These are phyloP conservation scores for Diplogelasinospora grovesii DNA, from an alignment of 495 filamentous ascomycete genomes.

Conservation along the genomic window DNA sequence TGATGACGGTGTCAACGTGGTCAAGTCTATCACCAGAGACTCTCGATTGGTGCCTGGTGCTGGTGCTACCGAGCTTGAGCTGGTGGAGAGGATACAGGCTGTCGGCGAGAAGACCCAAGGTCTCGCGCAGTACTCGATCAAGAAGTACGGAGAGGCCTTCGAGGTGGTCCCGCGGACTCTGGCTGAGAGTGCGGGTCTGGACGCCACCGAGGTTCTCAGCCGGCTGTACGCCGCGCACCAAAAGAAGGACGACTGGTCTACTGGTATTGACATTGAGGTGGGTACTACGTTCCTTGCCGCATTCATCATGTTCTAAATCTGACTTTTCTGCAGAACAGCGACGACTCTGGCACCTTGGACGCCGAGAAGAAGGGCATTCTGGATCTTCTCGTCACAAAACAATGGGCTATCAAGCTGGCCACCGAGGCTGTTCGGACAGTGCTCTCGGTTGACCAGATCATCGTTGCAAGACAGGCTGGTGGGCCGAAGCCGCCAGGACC, in stretches of 20 bases:
- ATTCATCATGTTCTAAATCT: background rate
- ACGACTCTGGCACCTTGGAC: conserved; percentile 75
- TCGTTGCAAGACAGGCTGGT: conserved; percentile 94
- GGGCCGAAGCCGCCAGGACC: conserved; percentile 94
- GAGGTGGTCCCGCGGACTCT: conserved; percentile 92
- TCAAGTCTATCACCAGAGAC: conserved; percentile 96
- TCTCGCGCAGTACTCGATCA: conserved; percentile 88
- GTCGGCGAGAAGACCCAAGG: conserved; percentile 89
- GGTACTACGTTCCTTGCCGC: conserved; percentile 5
- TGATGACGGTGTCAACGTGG: conserved; percentile 96
- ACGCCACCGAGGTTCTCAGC: conserved; percentile 90
- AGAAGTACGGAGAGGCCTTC: conserved; percentile 96
- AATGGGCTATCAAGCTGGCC: conserved; percentile 92
- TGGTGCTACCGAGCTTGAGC: conserved; percentile 91
- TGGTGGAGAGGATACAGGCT: conserved; percentile 83
- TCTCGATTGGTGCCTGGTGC: conserved; percentile 87
- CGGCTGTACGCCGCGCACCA: conserved; percentile 88
- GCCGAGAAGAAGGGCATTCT: conserved; percentile 85
- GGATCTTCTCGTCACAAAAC: conserved; percentile 84
- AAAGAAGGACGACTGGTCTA: conserved; percentile 80
- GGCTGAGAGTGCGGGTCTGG: conserved; percentile 88
- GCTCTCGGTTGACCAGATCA: conserved; percentile 97
- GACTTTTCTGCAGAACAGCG: conserved; percentile 49
- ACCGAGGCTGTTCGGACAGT: conserved; percentile 93
- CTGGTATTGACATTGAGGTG: conserved; percentile 87